Evolutionary conservation across 2,329 filamentous ascomycete genomes (phyloP).

Genomic region (Cercospora canescens): DNA sequence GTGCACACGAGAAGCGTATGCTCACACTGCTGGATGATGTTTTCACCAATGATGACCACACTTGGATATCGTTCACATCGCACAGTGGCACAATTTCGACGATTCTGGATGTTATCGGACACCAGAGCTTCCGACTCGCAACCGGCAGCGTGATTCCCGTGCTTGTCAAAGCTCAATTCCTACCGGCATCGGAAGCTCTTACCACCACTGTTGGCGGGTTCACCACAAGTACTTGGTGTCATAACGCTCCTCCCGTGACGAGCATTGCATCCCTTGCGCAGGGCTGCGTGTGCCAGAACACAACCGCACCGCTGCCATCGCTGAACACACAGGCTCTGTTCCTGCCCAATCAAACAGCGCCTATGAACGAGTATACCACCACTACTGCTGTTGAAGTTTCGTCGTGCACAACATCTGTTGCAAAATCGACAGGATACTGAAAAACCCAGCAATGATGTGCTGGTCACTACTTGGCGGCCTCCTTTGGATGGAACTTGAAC

Average conservation of each 20-base stretch:
- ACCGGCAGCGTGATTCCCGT: slow-evolving; percentile 70
- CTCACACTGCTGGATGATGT: slow-evolving; percentile 58
- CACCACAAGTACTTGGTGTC: slow-evolving; percentile 37
- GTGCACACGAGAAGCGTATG: slow-evolving; percentile 54
- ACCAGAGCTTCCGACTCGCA: slow-evolving; percentile 61
- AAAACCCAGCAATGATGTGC: background rate
- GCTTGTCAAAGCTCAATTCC: slow-evolving; percentile 60
- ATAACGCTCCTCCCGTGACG: slow-evolving; percentile 35
- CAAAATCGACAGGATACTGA: background rate
- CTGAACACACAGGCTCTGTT: slow-evolving; percentile 22
- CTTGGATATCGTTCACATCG: slow-evolving; percentile 61
- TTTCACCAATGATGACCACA: slow-evolving; percentile 54
- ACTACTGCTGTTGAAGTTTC: slow-evolving; percentile 15
- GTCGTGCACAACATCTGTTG: background rate
- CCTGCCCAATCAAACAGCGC: slow-evolving; percentile 22
- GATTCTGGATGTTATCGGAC: slow-evolving; percentile 58
- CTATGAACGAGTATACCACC: slow-evolving; percentile 25
- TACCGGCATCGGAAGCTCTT: slow-evolving; percentile 35
- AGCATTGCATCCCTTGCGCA: slow-evolving; percentile 28
- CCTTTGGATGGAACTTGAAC: background rate
- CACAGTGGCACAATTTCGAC: slow-evolving; percentile 60
- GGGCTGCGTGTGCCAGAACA: slow-evolving; percentile 34
- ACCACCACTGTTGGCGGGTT: slow-evolving; percentile 35
- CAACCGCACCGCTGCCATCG: slow-evolving; percentile 19
- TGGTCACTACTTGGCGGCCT: background rate